A percentile compares a stretch with the other conserved stretches of the same genome.
phyloP scores from a whole-genome alignment of 2,329 filamentous ascomycete genomes.

The Neofusicoccum kwambonambiense region DNA sequence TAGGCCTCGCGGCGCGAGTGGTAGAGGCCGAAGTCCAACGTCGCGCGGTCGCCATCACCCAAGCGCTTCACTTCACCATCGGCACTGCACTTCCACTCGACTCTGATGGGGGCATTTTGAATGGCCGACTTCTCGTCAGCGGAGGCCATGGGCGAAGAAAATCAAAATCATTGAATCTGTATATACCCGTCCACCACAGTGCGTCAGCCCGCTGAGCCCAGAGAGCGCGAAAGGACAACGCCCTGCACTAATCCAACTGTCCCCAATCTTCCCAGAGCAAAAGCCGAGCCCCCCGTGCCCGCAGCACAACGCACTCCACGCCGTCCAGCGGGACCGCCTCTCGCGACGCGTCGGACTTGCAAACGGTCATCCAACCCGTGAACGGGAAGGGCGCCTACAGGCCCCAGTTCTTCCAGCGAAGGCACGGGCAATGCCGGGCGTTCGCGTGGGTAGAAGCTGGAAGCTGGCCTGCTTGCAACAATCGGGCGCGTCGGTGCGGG shows the following conservation, averaged over 20 bases:
- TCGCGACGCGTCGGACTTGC: not conserved
- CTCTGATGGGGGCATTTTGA: not conserved
- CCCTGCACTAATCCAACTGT: too few species aligned
- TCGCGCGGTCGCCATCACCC: not conserved
- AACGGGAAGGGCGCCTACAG: not conserved
- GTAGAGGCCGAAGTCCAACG: not conserved
- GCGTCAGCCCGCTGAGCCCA: too few species aligned
- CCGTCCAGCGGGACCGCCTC: not conserved
- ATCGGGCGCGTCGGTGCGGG: too few species aligned
- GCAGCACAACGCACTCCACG: not conserved
- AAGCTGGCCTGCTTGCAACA: not conserved
- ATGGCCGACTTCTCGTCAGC: not conserved
- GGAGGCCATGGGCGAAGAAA: not conserved
- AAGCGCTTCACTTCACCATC: not conserved
- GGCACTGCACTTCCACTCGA: not conserved
- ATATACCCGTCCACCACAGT: not conserved
- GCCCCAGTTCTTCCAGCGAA: not conserved
- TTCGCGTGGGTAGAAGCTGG: not conserved
- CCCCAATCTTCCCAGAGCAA: too few species aligned
- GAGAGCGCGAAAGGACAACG: too few species aligned
- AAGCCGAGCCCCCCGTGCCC: too few species aligned
- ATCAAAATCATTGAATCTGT: not conserved
- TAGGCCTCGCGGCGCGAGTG: not conserved
- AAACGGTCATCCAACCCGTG: too few species aligned
- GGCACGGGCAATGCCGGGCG: not conserved